These are phyloP conservation scores for Flaveria brownii DNA, from an alignment of 129 eudicot species.

Conservation along the genomic window DNA sequence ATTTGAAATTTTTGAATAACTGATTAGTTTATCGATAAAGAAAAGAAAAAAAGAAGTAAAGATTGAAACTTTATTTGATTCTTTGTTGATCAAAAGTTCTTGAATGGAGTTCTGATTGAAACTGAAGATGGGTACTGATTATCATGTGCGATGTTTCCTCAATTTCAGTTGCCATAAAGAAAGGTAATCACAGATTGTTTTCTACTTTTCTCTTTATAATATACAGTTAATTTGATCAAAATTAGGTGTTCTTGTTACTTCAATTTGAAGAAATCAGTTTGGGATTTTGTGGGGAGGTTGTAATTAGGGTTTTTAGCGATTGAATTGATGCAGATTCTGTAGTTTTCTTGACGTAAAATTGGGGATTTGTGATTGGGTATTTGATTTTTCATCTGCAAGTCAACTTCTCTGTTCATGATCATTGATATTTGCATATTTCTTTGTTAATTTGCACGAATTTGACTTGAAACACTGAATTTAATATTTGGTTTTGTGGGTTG, in stretches of 20 bases:
- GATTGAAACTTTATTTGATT: constrained; percentile 50
- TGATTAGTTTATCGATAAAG: constrained; percentile 32
- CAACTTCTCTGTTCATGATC: constrained; percentile 23
- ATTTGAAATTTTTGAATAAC: background rate
- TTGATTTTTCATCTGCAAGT: constrained; percentile 17
- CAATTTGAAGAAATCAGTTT: constrained; percentile 21
- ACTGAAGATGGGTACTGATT: constrained; percentile 56
- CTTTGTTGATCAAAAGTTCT: constrained; percentile 45
- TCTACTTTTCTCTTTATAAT: background rate
- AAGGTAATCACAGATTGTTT: constrained; percentile 39
- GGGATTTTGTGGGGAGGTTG: constrained; percentile 11
- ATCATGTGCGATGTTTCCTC: constrained; percentile 43
- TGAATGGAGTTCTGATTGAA: constrained; percentile 37
- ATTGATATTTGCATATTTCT: background rate
- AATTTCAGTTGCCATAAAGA: constrained; percentile 40
- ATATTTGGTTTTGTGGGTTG: constrained; percentile 30
- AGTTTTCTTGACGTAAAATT: constrained; percentile 19
- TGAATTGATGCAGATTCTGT: constrained; percentile 8
- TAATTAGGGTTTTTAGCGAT: background rate
- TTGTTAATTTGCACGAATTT: background rate
- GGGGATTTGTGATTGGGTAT: constrained; percentile 3
- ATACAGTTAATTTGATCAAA: background rate
- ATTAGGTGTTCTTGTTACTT: constrained; percentile 19
- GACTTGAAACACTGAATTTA: constrained; percentile 2
- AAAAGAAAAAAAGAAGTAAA: constrained; percentile 32